phyloP scores from a whole-genome alignment of 1,284 basidiomycete species.

The Lentinus polychrous region DNA sequence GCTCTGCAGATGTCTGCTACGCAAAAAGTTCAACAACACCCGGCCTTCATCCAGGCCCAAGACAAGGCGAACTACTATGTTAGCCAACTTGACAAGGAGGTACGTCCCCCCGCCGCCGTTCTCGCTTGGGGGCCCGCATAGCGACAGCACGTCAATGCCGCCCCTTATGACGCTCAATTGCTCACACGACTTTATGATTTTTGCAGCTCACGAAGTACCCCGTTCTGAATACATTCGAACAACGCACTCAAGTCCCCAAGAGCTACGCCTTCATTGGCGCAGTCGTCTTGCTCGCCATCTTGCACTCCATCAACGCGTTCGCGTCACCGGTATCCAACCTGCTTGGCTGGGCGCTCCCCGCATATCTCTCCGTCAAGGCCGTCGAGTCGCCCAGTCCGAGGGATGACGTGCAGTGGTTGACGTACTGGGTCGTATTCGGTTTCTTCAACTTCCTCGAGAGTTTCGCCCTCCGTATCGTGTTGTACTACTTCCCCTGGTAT shows the following conservation, averaged over 20 bases:
- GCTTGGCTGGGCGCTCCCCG: slow-evolving; percentile 79
- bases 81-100: slow-evolving; percentile 91
- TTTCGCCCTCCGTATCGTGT: slow-evolving; percentile 64
- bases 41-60: slow-evolving; percentile 73
- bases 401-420: slow-evolving; percentile 85
- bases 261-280: slow-evolving; percentile 82
- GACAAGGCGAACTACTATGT: slow-evolving; percentile 73
- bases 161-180: slow-evolving; percentile 1
- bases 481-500: slow-evolving; percentile 87
- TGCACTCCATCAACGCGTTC: slow-evolving; percentile 79
- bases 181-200: slow-evolving; percentile 15
- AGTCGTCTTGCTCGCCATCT: slow-evolving; percentile 53
- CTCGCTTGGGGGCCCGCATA: not conserved
- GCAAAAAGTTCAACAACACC: slow-evolving; percentile 79
- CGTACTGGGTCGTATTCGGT: slow-evolving; percentile 84
- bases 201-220: slow-evolving; percentile 88
- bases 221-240: slow-evolving; percentile 76
- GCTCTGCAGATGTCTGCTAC: slow-evolving; percentile 61
- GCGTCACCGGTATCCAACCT: slow-evolving; percentile 80
- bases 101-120: slow-evolving; percentile 27
- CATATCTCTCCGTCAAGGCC: slow-evolving; percentile 82
- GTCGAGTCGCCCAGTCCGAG: slow-evolving; percentile 67
- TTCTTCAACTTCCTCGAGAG: slow-evolving; percentile 83
- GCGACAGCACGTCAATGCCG: not conserved
- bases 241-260: slow-evolving; percentile 90